Evolutionary conservation across 2,329 filamentous ascomycete genomes (phyloP).

Genomic region (Fusarium sp.): DNA sequence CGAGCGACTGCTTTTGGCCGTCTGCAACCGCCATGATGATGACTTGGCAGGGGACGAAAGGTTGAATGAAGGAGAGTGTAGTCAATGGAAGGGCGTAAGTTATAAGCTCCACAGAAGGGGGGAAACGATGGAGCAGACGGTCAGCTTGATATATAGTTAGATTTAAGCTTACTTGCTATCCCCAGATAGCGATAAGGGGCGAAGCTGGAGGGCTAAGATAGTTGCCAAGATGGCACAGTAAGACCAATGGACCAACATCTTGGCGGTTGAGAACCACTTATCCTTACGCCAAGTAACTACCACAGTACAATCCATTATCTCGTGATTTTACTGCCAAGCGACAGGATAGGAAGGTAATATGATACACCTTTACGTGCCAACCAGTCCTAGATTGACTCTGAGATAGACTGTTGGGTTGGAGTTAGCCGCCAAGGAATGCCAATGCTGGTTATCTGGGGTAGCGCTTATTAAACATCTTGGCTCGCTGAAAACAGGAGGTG

Average conservation of each 20-base stretch:
- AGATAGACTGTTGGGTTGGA: too few relatives aligned
- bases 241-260: slow-evolving; percentile 19
- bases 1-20: slow-evolving; percentile 30
- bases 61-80: not conserved
- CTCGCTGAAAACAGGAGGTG: not conserved
- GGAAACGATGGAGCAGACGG: slow-evolving; percentile 6
- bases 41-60: too few relatives aligned
- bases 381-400: not conserved
- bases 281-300: slow-evolving; percentile 28
- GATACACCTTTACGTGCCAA: not conserved
- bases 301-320: slow-evolving; percentile 5
- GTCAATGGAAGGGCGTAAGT: not conserved
- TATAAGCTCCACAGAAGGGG: too few relatives aligned
- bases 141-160: slow-evolving; percentile 13
- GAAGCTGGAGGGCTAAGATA: too few relatives aligned
- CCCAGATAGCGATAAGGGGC: too few relatives aligned
- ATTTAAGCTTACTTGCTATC: not conserved
- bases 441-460: slow-evolving; percentile 2
- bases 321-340: slow-evolving; percentile 35
- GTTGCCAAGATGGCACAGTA: slow-evolving; percentile 19
- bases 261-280: slow-evolving; percentile 27
- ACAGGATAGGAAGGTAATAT: slow-evolving; percentile 31
- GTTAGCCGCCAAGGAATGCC: not conserved
- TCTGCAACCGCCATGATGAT: slow-evolving; percentile 31
- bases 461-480: not conserved